Evolutionary conservation across 192 early-diverging fungal genomes (phyloP), one percentile per base, ranked within the genome.

Genomic region (Rhizophagus clarus): DNA sequence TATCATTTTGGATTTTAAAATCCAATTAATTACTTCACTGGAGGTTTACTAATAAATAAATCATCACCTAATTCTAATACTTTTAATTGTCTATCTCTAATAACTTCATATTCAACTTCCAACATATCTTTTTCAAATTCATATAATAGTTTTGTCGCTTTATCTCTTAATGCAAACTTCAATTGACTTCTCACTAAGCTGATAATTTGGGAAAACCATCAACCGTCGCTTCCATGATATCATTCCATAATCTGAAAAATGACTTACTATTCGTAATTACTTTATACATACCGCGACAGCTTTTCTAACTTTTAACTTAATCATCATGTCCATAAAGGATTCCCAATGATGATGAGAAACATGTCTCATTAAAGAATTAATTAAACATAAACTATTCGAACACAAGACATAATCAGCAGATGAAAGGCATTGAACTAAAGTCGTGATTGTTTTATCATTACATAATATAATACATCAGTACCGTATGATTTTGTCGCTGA

Each of bases 51-150:
- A n/a, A n/a, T n/a, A n/a, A n/a, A n/a, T n/a, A n/a, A 91, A 87
- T 87, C 91, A 77, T 93, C 91, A 45, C 91, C 92, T 66, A 88
- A 85, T 78, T 93, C 92, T 15, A 93, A 77, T 75, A 92, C 91
- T 69, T 90, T 92, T 32, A 93, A 79, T 90, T 90, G 84, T 69
- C 92, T 74, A 79, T 94, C 90, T 24, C 90, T 81, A 60, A 94
- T 90, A 8, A 88, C 68, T 85, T 79, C n/a, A 63, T 91, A 92
- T 61, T 91, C 85, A 32, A 86, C 87, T 3, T 87, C 83, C 26
- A 92, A 64, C 90, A 94, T 92, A 51, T 87, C 86, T 5, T 81
- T 85, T 42, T 89, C 88, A 72, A 94, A 94, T 37, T 82, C 84
- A 15, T 77, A 71, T 12, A 92, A 47, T 61, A 80, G 72, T 42